These are phyloP conservation scores for Kodamaea laetipori DNA, from an alignment of 805 yeast genomes.

Conservation along the genomic window DNA sequence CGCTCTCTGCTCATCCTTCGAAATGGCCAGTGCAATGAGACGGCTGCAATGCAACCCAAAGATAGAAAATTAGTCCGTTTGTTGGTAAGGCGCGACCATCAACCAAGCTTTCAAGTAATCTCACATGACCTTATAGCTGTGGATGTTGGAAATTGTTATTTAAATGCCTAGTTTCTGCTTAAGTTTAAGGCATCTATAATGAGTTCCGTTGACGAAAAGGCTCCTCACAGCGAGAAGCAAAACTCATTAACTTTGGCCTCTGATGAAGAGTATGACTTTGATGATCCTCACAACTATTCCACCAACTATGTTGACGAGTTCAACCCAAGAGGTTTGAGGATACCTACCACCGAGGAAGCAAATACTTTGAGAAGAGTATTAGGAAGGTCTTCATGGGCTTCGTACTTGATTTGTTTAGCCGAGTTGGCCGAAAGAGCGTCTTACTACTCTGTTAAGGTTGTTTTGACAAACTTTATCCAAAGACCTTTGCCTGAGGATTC, in stretches of 20 bases:
- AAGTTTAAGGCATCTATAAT: neutral
- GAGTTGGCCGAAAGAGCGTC: conserved; percentile 61
- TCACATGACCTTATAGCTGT: too few species aligned
- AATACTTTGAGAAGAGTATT: conserved; percentile 34
- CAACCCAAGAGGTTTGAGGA: conserved; percentile 41
- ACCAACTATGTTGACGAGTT: conserved; percentile 31
- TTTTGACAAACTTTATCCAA: conserved; percentile 51
- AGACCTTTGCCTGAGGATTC: conserved; percentile 54
- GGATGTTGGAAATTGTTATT: too few species aligned
- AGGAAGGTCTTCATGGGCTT: conserved; percentile 51
- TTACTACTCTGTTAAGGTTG: conserved; percentile 48
- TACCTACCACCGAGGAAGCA: conserved; percentile 32
- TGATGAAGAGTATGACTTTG: conserved; percentile 16
- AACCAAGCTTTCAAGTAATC: too few species aligned
- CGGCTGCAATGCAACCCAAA: too few species aligned
- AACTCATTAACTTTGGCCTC: neutral
- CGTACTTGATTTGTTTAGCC: conserved; percentile 48
- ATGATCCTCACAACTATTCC: conserved; percentile 22
- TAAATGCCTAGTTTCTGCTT: too few species aligned
- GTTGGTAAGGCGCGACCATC: too few species aligned
- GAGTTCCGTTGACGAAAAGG: conserved; percentile 9
- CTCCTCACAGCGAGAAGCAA: conserved; percentile 3
- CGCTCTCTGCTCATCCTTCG: too few species aligned
- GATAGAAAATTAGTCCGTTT: too few species aligned
- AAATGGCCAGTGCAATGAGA: too few species aligned